These are phyloP conservation scores for Mortierella polycephala DNA, from an alignment of 371 early-diverging fungal genomes.

Conservation along the genomic window DNA sequence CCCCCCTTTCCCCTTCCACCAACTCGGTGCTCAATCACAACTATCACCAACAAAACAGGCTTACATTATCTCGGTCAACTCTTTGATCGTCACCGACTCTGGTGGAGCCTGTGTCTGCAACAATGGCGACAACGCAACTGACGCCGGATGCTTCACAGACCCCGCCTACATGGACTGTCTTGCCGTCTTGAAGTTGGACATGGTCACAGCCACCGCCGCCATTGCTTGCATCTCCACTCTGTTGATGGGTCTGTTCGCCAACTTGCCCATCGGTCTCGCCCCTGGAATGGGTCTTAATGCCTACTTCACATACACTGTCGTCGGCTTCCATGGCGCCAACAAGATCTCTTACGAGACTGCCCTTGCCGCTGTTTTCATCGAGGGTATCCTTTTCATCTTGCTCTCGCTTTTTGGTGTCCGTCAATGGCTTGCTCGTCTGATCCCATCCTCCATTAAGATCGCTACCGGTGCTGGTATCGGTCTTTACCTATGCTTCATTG, in stretches of 20 bases:
- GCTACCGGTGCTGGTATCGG: slow-evolving; percentile 86
- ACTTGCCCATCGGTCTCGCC: slow-evolving; percentile 83
- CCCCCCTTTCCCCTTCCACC: not conserved
- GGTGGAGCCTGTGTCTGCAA: slow-evolving; percentile 82
- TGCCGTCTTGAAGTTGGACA: slow-evolving; percentile 68
- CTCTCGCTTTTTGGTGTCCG: slow-evolving; percentile 82
- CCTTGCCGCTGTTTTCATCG: slow-evolving; percentile 82
- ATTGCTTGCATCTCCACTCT: slow-evolving; percentile 66
- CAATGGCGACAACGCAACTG: slow-evolving; percentile 17
- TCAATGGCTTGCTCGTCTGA: slow-evolving; percentile 80
- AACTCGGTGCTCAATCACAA: not conserved
- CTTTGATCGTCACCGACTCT: slow-evolving; percentile 76
- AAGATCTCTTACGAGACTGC: slow-evolving; percentile 77
- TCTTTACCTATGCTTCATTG: slow-evolving; percentile 82
- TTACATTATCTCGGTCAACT: slow-evolving; percentile 79
- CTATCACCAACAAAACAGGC: slow-evolving; percentile 30
- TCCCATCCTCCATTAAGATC: slow-evolving; percentile 78
- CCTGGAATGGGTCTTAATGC: slow-evolving; percentile 89
- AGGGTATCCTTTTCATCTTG: slow-evolving; percentile 81
- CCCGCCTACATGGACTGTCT: slow-evolving; percentile 69
- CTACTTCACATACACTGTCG: slow-evolving; percentile 85
- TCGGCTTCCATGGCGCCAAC: slow-evolving; percentile 82
- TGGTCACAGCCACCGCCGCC: slow-evolving; percentile 82
- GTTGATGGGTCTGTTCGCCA: slow-evolving; percentile 78
- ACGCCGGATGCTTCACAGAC: slow-evolving; percentile 54